Evolutionary conservation across 495 filamentous ascomycete species (phyloP), one percentile per base, ranked within the genome.

Genomic region (Articulospora tetracladia): DNA sequence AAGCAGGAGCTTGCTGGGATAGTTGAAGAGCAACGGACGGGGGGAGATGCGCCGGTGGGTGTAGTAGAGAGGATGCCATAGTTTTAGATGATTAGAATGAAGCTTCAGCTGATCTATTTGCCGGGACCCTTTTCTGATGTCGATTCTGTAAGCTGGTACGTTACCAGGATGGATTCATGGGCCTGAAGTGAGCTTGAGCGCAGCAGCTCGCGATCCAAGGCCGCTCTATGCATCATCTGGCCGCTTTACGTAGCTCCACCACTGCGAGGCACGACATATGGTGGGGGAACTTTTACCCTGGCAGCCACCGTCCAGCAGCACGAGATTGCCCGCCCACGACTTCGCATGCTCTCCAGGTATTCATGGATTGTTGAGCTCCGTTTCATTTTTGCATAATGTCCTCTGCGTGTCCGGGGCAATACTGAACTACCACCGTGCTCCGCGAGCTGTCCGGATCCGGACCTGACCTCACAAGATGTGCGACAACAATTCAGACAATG

Each of bases 1-100:
- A 78, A 25, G 70, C 63, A 0, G 90, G 86, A 56, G 93, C 90
- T 74, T 91, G 84, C 67, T 93, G 90, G 12, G 94, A 89, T 39
- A 91, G 78, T 57, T 78, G 77, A 53, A 96, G 76, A 30, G 91
- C 86, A 15, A 66, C 70, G 19, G 69, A 68, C 6, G 78, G 80
- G 11, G 77, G 67, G 32, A 82, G 73, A 62, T 81, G 76, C 53
- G 69, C 69, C 7, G 78, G 77, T 8, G 79, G 74, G 46, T 77
- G 75, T 47, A 81, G 70, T 12, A 82, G 68, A 22, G 79, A 79
- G 20, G 76, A 77, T 19, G 72, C 74, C 79, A 83, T 83, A 19
- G 23, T 63, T 53, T 13, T 8, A 11, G 20, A 22, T 52, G 30
- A 4, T 12, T 22, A n/a, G n/a, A 32, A 44, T 10, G 47, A 39